Evolutionary conservation across 208 protist species (phyloP).

Genomic region (Crithidia bombi): DNA sequence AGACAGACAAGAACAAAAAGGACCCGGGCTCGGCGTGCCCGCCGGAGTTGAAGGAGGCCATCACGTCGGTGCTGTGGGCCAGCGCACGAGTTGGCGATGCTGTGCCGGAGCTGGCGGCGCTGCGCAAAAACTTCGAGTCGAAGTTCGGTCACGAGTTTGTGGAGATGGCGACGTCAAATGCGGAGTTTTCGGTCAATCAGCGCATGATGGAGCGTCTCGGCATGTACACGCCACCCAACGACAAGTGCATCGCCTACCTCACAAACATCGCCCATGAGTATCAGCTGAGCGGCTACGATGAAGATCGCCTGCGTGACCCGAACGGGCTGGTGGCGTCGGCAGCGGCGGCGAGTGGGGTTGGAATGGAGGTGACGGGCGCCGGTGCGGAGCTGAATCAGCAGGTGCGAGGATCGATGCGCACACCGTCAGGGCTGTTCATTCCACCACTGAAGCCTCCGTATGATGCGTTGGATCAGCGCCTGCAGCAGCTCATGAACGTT

Average conservation of each 20-base stretch:
- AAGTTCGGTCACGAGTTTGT: slow-evolving; percentile 90
- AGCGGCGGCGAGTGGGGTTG: slow-evolving; percentile 41
- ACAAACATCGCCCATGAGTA: slow-evolving; percentile 83
- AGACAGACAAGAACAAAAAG: slow-evolving; percentile 47
- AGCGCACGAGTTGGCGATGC: slow-evolving; percentile 65
- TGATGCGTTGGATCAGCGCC: slow-evolving; percentile 69
- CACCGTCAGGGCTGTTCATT: slow-evolving; percentile 69
- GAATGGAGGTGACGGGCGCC: slow-evolving; percentile 5
- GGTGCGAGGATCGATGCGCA: slow-evolving; percentile 41
- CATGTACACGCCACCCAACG: slow-evolving; percentile 76
- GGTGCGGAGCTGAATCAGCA: slow-evolving; percentile 19
- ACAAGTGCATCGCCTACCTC: slow-evolving; percentile 85
- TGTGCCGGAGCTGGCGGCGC: slow-evolving; percentile 69
- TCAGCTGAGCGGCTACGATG: slow-evolving; percentile 76
- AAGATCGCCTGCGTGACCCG: slow-evolving; percentile 64
- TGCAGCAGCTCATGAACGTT: slow-evolving; percentile 68
- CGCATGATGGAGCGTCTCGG: slow-evolving; percentile 83
- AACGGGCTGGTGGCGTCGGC: slow-evolving; percentile 69
- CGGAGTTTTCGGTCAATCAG: slow-evolving; percentile 90
- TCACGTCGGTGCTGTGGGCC: slow-evolving; percentile 89
- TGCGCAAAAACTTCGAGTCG: slow-evolving; percentile 79
- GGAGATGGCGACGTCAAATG: slow-evolving; percentile 76
- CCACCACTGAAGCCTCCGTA: slow-evolving; percentile 57
- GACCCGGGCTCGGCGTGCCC: slow-evolving; percentile 63
- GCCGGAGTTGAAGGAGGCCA: slow-evolving; percentile 90